Base-by-base conservation (phyloP, 192 early-diverging fungal genomes). In the Backusella tarrabulga region DNA sequence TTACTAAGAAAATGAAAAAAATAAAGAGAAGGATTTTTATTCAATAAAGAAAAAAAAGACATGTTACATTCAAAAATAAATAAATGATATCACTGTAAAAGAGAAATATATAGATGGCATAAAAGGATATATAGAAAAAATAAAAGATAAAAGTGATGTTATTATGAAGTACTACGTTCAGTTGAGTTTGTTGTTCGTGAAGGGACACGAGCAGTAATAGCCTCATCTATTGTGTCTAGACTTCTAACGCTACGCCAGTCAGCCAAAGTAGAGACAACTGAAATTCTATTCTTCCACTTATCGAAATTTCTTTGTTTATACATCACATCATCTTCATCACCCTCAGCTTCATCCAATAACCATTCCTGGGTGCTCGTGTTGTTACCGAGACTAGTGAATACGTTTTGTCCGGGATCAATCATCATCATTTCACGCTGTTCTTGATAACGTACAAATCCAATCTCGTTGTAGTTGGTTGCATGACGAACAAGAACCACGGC, bases 401-500 rank as follows among this genome's bases (percentile, higher is more conserved):
- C 26, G 12, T 23, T 17, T n/a, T 72, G 41, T 44, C 52, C 72
- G 17, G 72, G 34, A 63, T 74, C 54, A 3, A 72, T 8, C 71
- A 60, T 34, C 54, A 63, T 63, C 72, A 74, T 74, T 52, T 74
- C 72, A 19, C 36, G 21, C 34, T 69, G 74, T 6, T 75, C 63
- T 26, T 75, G 66, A 32, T 75, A 75, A 17, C 66, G 44, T 26
- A 77, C 68, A 56, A 77, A 77, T 34, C 76, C 68, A 71, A 77
- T 77, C 7, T 77, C 68, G 15, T 77, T 68, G 26, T 71, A 77
- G 35, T 71, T 80, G 4, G 80, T 80, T 1, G 82, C 75, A 66
- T 91, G 88, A 21, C 85, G 70, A 11, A 88, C 90, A 36, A 91
- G 75, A 0, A 87, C 86, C 0, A 84, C 83, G 0, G 88, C 88